These are phyloP conservation scores for Eucalyptus microcorys DNA, from an alignment of 345 rosid genomes.

Conservation along the genomic window DNA sequence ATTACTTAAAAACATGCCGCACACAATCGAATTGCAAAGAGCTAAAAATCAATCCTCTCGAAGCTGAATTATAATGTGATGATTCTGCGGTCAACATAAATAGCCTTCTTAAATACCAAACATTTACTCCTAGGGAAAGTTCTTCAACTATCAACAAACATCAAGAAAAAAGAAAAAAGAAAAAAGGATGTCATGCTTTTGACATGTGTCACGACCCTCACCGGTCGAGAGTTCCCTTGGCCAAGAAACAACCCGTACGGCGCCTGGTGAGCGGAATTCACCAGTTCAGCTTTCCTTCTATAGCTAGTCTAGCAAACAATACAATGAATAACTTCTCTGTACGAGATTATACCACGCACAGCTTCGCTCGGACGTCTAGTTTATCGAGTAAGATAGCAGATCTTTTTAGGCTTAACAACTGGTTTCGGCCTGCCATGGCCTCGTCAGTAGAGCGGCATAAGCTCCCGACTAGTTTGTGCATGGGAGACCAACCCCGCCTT, in stretches of 20 bases:
- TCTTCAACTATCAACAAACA: background rate
- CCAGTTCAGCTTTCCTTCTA: too few species aligned
- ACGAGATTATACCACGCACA: accelerated
- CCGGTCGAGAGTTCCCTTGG: too few species aligned
- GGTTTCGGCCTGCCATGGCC: accelerated
- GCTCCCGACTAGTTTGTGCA: too few species aligned
- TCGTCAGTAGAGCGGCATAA: too few species aligned
- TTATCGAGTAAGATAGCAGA: too few species aligned
- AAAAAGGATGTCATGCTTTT: background rate
- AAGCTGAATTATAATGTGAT: background rate
- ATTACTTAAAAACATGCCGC: background rate
- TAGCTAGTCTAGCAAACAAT: too few species aligned
- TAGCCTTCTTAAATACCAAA: background rate
- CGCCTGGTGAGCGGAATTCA: accelerated
- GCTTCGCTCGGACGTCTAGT: accelerated
- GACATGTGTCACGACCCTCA: background rate
- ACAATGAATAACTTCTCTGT: too few species aligned
- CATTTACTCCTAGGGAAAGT: background rate
- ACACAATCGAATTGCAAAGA: background rate
- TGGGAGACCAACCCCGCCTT: too few species aligned
- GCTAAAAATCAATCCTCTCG: background rate
- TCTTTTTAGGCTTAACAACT: too few species aligned
- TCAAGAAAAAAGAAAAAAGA: background rate
- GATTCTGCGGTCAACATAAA: background rate
- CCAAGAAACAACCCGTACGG: accelerated